A percentile compares a stretch with the other conserved stretches of the same genome.
phyloP scores from a whole-genome alignment of 164 flowering plant species.

The Liquidambar formosana region DNA sequence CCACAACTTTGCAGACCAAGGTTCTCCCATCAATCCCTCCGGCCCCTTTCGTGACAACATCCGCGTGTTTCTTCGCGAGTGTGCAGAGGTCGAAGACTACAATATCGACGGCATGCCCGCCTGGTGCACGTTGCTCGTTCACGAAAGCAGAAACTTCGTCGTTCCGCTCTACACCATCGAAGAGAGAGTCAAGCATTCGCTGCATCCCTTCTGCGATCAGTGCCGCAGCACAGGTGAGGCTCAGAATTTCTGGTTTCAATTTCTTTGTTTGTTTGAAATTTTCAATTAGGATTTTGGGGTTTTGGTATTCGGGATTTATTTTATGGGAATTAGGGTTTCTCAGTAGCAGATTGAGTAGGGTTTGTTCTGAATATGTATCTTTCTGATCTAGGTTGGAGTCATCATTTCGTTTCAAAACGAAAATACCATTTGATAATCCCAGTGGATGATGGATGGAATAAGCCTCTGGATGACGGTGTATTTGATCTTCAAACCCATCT shows the following conservation, averaged over 20 bases:
- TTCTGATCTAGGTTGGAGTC: conserved; percentile 74
- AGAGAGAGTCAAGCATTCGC: conserved; percentile 51
- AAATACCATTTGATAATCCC: conserved; percentile 84
- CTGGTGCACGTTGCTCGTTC: conserved; percentile 67
- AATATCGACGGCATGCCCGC: conserved; percentile 49
- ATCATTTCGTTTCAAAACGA: conserved; percentile 68
- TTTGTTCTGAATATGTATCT: not conserved
- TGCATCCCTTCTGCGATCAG: conserved; percentile 65
- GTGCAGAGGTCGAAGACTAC: conserved; percentile 55
- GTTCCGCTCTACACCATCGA: conserved; percentile 76
- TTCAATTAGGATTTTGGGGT: not conserved
- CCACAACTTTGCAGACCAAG: conserved; percentile 55
- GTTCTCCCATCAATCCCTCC: conserved; percentile 38
- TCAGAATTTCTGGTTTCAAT: not conserved
- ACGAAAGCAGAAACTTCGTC: conserved; percentile 47
- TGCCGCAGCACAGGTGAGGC: conserved; percentile 66
- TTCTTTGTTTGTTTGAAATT: conserved; percentile 1
- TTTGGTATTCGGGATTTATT: not conserved
- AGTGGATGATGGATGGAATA: conserved; percentile 53
- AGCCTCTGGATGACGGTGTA: conserved; percentile 40
- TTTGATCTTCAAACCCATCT: conserved; percentile 60
- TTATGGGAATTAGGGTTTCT: not conserved
- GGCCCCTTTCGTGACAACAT: conserved; percentile 76
- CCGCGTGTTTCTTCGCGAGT: conserved; percentile 53
- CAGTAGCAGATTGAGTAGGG: too few relatives aligned